A percentile compares a stretch with the other conserved stretches of the same genome.
These are phyloP conservation scores for Euphorbia peplus DNA, from an alignment of 345 rosid species.

Conservation along the genomic window DNA sequence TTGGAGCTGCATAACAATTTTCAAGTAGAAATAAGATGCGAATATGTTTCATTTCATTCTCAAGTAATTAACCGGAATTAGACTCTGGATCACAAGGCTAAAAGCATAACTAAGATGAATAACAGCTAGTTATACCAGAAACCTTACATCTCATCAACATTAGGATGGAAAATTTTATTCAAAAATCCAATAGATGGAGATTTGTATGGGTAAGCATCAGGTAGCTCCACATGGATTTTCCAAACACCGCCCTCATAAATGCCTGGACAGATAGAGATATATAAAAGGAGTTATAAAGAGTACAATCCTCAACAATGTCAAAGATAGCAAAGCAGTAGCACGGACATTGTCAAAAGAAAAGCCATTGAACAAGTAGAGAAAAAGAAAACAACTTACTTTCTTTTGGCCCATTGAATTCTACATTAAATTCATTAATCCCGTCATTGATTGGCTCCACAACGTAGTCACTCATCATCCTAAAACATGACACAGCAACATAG, in stretches of 20 bases:
- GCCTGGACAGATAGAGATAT: constrained; percentile 19
- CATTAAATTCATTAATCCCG: constrained; percentile 66
- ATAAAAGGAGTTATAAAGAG: not conserved
- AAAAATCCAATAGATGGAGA: constrained; percentile 40
- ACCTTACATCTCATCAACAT: constrained; percentile 42
- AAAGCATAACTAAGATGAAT: constrained; percentile 1
- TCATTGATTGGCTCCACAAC: constrained; percentile 67
- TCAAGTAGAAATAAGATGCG: not conserved
- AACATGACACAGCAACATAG: not conserved
- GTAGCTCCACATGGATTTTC: constrained; percentile 39
- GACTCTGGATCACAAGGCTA: not conserved
- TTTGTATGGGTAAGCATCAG: constrained; percentile 40
- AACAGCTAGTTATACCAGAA: not conserved
- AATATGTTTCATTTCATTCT: not conserved
- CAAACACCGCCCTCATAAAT: constrained; percentile 38
- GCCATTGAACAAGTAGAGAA: not conserved
- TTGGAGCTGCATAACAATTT: not conserved
- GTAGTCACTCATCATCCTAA: constrained; percentile 77
- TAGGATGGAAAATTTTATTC: constrained; percentile 39
- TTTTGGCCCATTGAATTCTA: constrained; percentile 73
- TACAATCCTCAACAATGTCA: not conserved
- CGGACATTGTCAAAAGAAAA: not conserved
- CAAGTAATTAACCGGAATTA: not conserved
- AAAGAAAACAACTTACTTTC: constrained; percentile 41
- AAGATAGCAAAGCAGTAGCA: not conserved